Percentiles rank a stretch among this genome's conserved stretches.
phyloP scores from a whole-genome alignment of 2,329 filamentous ascomycete species.

The Seiridium unicorne region DNA sequence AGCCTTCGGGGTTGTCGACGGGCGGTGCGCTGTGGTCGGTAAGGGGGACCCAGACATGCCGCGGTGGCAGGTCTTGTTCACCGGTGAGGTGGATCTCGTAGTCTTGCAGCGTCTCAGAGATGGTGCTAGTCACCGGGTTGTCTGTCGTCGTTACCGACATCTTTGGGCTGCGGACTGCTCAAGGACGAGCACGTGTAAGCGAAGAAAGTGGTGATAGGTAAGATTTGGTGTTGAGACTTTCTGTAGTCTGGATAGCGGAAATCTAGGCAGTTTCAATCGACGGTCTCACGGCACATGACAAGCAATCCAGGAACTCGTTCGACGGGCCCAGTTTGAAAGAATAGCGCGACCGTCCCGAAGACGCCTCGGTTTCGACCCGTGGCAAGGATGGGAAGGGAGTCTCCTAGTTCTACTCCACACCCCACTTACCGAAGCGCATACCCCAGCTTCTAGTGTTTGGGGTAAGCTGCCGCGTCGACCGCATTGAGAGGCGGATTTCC shows the following conservation, averaged over 20 bases:
- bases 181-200: neutral
- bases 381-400: neutral
- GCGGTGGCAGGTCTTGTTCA: constrained; percentile 10
- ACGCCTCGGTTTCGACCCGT: constrained; percentile 1
- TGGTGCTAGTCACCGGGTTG: constrained; percentile 18
- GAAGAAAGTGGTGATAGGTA: neutral
- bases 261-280: neutral
- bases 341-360: neutral
- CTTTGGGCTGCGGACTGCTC: neutral
- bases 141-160: constrained; percentile 23
- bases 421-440: constrained; percentile 7
- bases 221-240: neutral
- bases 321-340: neutral
- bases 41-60: constrained; percentile 15
- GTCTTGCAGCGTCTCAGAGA: constrained; percentile 21
- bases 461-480: neutral
- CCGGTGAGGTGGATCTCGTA: constrained; percentile 25
- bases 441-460: neutral
- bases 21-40: constrained; percentile 15
- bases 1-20: constrained; percentile 21
- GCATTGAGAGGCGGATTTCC: neutral
- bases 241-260: neutral
- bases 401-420: neutral
- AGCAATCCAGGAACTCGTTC: neutral
- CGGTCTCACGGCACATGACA: neutral